Percentiles rank a stretch among this genome's conserved stretches.
Conservation (phyloP, 176 grass and related monocot genomes). For the Saccharum spontaneum region DNA sequence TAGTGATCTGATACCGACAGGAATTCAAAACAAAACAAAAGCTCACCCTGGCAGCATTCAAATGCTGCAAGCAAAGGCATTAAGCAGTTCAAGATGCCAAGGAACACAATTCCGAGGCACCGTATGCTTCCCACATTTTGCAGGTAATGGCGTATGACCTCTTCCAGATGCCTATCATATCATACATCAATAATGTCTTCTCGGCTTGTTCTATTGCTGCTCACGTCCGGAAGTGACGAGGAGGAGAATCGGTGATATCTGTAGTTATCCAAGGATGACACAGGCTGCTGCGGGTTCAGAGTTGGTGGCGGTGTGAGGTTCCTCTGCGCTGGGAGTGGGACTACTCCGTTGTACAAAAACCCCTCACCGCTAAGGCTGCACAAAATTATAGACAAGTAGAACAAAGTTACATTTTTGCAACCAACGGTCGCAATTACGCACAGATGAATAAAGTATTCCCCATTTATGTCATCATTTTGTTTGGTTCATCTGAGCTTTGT, state of each 20-base stretch:
- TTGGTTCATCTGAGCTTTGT: background rate
- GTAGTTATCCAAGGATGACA: slow-evolving; percentile 49
- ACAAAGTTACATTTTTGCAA: background rate
- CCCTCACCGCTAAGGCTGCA: slow-evolving; percentile 60
- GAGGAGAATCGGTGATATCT: slow-evolving; percentile 71
- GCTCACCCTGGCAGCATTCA: slow-evolving; percentile 7
- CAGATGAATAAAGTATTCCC: background rate
- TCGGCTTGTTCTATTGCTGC: slow-evolving; percentile 48
- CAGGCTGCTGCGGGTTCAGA: slow-evolving; percentile 62
- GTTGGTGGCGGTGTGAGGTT: slow-evolving; percentile 64
- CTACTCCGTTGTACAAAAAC: slow-evolving; percentile 52
- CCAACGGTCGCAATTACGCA: background rate
- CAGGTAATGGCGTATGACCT: slow-evolving; percentile 8
- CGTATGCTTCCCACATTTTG: slow-evolving; percentile 19
- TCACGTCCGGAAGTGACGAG: slow-evolving; percentile 60
- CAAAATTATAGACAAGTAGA: slow-evolving; percentile 7
- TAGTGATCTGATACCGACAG: slow-evolving; percentile 14
- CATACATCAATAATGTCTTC: slow-evolving; percentile 47
- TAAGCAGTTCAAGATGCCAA: slow-evolving; percentile 10
- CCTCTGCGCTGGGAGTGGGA: slow-evolving; percentile 68
- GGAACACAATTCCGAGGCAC: slow-evolving; percentile 32
- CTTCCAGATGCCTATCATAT: slow-evolving; percentile 33
- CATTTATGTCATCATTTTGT: background rate
- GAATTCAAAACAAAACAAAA: background rate
- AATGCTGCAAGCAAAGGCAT: slow-evolving; percentile 43